Evolutionary conservation across 2,329 filamentous ascomycete species (phyloP).

Genomic region (Colletotrichum sp.): DNA sequence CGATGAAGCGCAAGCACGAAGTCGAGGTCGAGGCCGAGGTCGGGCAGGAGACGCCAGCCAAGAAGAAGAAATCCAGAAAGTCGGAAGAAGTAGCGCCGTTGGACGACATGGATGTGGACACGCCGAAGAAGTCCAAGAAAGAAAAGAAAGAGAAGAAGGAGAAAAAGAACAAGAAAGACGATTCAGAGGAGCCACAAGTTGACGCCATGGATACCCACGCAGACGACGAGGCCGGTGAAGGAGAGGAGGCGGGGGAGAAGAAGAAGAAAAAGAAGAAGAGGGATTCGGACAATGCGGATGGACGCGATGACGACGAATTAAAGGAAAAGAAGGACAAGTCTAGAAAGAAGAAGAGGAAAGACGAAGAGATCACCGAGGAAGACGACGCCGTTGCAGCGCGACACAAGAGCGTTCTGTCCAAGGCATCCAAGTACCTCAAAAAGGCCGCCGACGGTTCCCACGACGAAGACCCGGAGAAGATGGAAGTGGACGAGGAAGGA

Average conservation of each 20-base stretch:
- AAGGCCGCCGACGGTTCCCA: conserved; percentile 46
- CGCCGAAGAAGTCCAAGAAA: conserved; percentile 27
- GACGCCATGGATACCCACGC: conserved; percentile 1
- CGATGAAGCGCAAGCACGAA: conserved; percentile 41
- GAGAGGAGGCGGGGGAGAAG: conserved; percentile 10
- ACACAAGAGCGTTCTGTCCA: conserved; percentile 59
- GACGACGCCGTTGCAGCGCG: conserved; percentile 35
- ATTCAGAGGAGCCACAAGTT: conserved; percentile 12
- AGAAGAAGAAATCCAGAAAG: conserved; percentile 39
- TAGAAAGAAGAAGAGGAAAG: conserved; percentile 23
- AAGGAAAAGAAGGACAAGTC: conserved; percentile 27
- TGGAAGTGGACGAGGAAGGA: conserved; percentile 27
- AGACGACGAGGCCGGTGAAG: background rate
- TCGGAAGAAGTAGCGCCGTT: conserved; percentile 2
- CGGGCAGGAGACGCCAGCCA: conserved; percentile 30
- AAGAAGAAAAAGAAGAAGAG: conserved; percentile 26
- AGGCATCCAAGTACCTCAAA: conserved; percentile 60
- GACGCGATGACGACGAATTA: background rate
- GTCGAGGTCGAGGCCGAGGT: conserved; percentile 30
- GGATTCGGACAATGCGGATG: background rate
- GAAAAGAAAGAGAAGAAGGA: conserved; percentile 39
- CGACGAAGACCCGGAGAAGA: conserved; percentile 33
- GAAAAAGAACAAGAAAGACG: conserved; percentile 29
- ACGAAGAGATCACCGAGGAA: conserved; percentile 22
- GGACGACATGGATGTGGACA: conserved; percentile 26